Base-by-base conservation (phyloP, 495 filamentous ascomycete genomes). In the Daldinia grandis region DNA sequence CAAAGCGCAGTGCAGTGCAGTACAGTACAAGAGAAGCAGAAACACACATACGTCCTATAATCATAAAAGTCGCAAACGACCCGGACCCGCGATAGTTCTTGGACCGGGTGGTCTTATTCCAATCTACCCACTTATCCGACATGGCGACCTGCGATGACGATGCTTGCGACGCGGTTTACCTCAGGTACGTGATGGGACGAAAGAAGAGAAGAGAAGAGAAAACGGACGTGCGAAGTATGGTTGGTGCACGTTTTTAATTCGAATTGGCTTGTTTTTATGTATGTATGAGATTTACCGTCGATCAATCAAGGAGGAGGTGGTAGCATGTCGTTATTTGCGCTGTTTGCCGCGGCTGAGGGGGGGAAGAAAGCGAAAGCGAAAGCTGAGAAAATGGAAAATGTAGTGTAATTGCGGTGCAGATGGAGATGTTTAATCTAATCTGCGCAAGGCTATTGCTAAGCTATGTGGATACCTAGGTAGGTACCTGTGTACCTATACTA, bases 1-100 rank as follows among this genome's bases (percentile, higher is more conserved):
- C 47, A 24, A n/a, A 7, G 40, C n/a, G 49, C 24, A 15, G 12
- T 7, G 21, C 17, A 28, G n/a, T 15, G 10, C n/a, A n/a, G n/a
- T n/a, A 9, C 4, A 17, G 12, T 25, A 28, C 21, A 35, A 14
- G 54, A 24, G 28, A 42, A 38, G 21, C 21, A 60, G 31, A 37
- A 42, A 71, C 31, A 54, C 17, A 40, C 17, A 19, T 84, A 97
- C 95, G 94, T 76, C 93, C 94, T 70, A 98, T 90, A 78, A 98
- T 97, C 68, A 98, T 88, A 79, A 97, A 97, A 51, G 95, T 98
- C 79, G 93, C 93, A 74, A 98, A 98, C 17, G 84, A 86, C 57
- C 76, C 68, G 8, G 84, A 81, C 37, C 82, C 84, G 30, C 80
- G 79, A 68, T 85, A 85, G 79, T 83, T 73, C 68, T 78, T 79